Conservation (phyloP, 108 stramenopile species). For the Nitzschia putrida region DNA sequence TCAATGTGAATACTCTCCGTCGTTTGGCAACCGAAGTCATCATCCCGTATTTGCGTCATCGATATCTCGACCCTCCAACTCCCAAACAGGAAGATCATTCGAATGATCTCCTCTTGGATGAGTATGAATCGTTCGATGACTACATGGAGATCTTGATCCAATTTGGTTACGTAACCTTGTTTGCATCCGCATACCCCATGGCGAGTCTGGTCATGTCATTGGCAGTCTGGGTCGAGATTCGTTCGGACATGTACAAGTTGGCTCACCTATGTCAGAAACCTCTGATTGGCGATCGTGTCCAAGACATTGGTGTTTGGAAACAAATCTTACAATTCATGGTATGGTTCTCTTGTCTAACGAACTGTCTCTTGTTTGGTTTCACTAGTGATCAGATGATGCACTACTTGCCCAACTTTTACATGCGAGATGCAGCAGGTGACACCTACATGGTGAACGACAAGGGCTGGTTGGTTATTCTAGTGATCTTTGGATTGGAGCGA, state of each 20-base stretch:
- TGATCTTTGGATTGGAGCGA: constrained; percentile 79
- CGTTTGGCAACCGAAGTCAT: constrained; percentile 52
- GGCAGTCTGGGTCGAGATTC: constrained; percentile 66
- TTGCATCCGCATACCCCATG: constrained; percentile 82
- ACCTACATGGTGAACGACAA: constrained; percentile 50
- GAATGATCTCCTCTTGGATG: constrained; percentile 33
- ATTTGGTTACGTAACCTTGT: constrained; percentile 83
- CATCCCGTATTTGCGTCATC: constrained; percentile 44
- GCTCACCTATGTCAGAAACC: constrained; percentile 56
- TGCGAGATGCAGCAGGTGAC: constrained; percentile 41
- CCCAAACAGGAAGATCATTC: constrained; percentile 8
- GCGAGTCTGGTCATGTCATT: constrained; percentile 65
- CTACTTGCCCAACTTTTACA: constrained; percentile 69
- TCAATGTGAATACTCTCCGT: constrained; percentile 62
- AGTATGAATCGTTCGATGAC: constrained; percentile 84
- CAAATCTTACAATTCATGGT: constrained; percentile 53
- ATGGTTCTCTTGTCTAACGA: constrained; percentile 70
- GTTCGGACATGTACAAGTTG: constrained; percentile 72
- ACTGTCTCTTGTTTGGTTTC: constrained; percentile 79
- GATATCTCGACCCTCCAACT: neutral
- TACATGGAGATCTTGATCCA: constrained; percentile 86
- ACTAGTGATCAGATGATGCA: constrained; percentile 74
- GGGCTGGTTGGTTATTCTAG: constrained; percentile 67
- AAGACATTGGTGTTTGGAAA: constrained; percentile 73
- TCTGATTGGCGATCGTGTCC: constrained; percentile 20